Conservation (phyloP, 2,329 filamentous ascomycete species). For the Trichoderma atrobrunneum region DNA sequence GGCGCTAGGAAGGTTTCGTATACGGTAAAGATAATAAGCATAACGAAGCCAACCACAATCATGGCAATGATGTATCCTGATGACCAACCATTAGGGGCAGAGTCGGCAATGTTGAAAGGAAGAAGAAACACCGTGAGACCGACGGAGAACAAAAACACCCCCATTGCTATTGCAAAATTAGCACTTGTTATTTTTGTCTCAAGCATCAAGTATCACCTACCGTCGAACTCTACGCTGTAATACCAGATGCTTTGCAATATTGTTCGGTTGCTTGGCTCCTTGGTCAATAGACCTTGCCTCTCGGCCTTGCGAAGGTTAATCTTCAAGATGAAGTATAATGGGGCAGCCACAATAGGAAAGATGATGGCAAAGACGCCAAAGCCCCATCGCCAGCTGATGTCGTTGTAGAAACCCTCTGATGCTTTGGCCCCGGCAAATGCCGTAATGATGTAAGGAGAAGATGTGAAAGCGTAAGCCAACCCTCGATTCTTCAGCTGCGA, state of each 20-base stretch:
- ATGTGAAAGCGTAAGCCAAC: constrained; percentile 39
- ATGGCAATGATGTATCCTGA: constrained; percentile 56
- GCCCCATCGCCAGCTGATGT: constrained; percentile 38
- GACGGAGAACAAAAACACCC: constrained; percentile 54
- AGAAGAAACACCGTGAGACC: constrained; percentile 62
- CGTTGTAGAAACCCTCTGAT: constrained; percentile 30
- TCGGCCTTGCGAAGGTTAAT: constrained; percentile 56
- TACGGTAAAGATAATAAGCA: constrained; percentile 53
- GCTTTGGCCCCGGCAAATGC: constrained; percentile 40
- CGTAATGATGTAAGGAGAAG: constrained; percentile 46
- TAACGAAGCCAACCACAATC: constrained; percentile 58
- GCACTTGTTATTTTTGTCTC: neutral
- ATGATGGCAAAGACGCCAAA: constrained; percentile 62
- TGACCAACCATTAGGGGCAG: constrained; percentile 49
- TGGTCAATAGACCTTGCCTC: constrained; percentile 42
- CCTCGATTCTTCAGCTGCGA: constrained; percentile 40
- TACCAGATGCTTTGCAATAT: constrained; percentile 46
- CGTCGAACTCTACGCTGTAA: constrained; percentile 58
- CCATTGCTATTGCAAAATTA: constrained; percentile 36
- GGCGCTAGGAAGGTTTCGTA: constrained; percentile 59
- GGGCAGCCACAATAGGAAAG: constrained; percentile 50
- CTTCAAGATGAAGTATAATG: constrained; percentile 54
- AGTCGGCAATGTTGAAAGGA: constrained; percentile 57
- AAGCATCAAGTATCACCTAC: constrained; percentile 26
- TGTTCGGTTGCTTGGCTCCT: constrained; percentile 43